Evolutionary conservation across 2,329 filamentous ascomycete species (phyloP), one percentile per base, ranked within the genome.

Genomic region (Parascedosporium putredinis): DNA sequence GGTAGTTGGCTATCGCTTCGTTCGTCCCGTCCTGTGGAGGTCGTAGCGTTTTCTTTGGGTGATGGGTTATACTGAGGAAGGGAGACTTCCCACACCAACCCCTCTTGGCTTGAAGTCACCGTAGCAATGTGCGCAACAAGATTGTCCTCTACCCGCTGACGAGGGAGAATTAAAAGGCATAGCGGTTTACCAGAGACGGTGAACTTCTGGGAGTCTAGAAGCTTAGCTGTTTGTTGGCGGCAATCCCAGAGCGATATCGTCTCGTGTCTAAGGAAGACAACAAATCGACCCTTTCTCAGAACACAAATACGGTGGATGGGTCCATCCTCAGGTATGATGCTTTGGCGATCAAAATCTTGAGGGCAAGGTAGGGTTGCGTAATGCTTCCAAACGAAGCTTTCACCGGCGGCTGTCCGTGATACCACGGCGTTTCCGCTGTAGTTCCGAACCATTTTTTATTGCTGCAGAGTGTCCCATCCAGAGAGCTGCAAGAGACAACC

Each of bases 391-490:
- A 96, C 77, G 55, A 91, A 81, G 51, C 83, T 84, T 62, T 95
- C 87, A 52, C 88, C 86, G 40, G 82, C 74, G 52, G 81, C 75
- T 0, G 90, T 95, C 47, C 88, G 77, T 5, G 90, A 95, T 27
- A 95, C 81, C 40, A 95, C 72, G 4, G 88, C 84, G 55, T 81
- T 76, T 7, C 89, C 90, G 58, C 83, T 86, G 40, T 85, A 86
- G 59, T 90, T 94, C 53, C 89, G 83, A 43, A 94, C 84, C 52
- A 95, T 86, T 61, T 94, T 95, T 84, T 54, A 96, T 81, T 0
- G 87, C 74, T 14, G 77, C 77, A 14, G 84, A 86, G 67, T 96
- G 90, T 1, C 91, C 90, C 2, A 88, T 88, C 87, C 89, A 94
- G 1, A 82, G 75, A 2, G 80, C 76, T 54, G 77, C 79, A 12